Evolutionary conservation across 441 rosid species (phyloP), one percentile per base, ranked within the genome.

Genomic region (Adansonia rubrostipa): DNA sequence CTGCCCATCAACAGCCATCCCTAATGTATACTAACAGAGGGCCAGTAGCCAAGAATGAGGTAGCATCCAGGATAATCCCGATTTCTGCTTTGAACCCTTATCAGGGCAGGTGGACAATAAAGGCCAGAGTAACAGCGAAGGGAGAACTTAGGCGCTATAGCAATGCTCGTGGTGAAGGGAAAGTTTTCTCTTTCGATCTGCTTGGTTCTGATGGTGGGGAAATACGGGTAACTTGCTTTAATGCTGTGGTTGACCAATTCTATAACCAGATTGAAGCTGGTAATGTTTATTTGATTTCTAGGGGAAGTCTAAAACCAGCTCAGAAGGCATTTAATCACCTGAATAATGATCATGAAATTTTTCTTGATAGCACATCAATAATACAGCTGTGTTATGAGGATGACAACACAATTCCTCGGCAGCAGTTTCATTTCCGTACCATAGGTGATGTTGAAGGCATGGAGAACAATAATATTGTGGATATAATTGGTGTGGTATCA

Each of bases 141-240:
- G 89, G 85, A 44, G 97, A 89, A 50, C 87, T 93, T 9, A 85
- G 93, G 76, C 93, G 86, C 80, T 95, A 89, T 71, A 91, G 81
- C 80, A 92, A 88, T 84, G 72, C 86, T 0, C 95, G 95, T 54
- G 99, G 98, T 15, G 96, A 92, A 36, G 97, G 97, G 28, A 93
- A 91, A 73, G 93, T 95, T 24, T 93, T 95, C 84, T 89, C 91
- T 71, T 95, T 92, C 71, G 99, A 95, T 84, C 92, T 93, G 64
- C 96, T 95, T 80, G 97, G 93, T 83, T 86, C 93, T 40, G 95
- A 84, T 73, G 94, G 95, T 57, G 99, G 98, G 54, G 99, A 95
- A 85, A 95, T 95, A 74, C 82, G 96, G 45, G 98, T 85, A 63
- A 93, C 98, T n/a, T 92, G 99, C 88, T 95, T 89, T 60, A 95